Evolutionary conservation across 2,329 filamentous ascomycete genomes (phyloP), one percentile per base, ranked within the genome.

Genomic region (Fusarium marasasianum): DNA sequence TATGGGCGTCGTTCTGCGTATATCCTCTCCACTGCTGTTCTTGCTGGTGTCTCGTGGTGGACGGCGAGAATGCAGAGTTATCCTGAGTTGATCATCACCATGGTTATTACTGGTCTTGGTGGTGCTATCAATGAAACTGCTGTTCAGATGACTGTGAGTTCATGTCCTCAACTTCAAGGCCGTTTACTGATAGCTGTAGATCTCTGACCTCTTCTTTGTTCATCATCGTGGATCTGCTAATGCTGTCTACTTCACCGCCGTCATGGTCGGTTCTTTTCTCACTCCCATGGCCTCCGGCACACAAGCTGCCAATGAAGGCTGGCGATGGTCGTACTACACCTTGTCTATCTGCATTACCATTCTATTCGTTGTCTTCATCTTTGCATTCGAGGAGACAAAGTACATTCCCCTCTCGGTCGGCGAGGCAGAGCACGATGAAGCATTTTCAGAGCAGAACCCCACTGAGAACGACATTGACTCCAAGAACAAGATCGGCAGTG

Each of bases 61-160:
- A 77, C 66, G 13, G 60, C 76, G 0, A 59, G 65, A 5, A 81
- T 80, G 67, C 43, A 58, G 4, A 71, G 65, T 4, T 57, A 71
- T 31, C 26, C 66, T 6, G 77, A 81, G 44, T 31, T 81, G n/a
- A 77, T 77, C 18, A 9, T 76, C 5, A 78, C 74, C 8, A 76
- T 77, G 31, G 24, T 80, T 0, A 64, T 82, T 0, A 78, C 79
- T 13, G 83, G 83, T 0, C 60, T 85, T 22, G 80, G 82, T 4
- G 82, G 82, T 8, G 81, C 83, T 6, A 80, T 81, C 3, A 84
- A 84, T n/a, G 83, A 84, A 50, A 80, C 81, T 3, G 79, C 82
- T 20, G 79, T 79, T 1, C 81, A 84, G 50, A 84, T 85, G 72
- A 85, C 81, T 2, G 80, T 80, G 12, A 69, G 74, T 63, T 0